Evolutionary conservation across 257 asterid species (phyloP).

Genomic region (Scutellaria baicalensis): DNA sequence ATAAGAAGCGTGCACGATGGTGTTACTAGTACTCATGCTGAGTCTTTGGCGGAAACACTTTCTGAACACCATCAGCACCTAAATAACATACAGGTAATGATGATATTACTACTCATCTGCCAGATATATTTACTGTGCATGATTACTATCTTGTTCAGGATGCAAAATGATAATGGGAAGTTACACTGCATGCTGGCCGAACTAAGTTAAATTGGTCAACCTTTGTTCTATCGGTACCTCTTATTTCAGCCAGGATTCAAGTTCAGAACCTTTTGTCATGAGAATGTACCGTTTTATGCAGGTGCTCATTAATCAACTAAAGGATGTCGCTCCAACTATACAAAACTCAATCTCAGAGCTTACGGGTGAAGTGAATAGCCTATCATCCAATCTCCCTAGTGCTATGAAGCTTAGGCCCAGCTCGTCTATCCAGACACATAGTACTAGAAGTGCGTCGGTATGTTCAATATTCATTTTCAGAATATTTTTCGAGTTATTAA

Average conservation of each 20-base stretch:
- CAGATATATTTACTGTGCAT: neutral
- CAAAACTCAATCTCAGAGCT: conserved; percentile 83
- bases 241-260: neutral
- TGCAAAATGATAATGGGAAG: neutral
- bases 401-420: conserved; percentile 48
- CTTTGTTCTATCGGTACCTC: neutral
- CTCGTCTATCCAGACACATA: conserved; percentile 66
- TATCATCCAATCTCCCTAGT: conserved; percentile 63
- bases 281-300: conserved; percentile 21
- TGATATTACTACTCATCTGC: conserved; percentile 6
- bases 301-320: conserved; percentile 96
- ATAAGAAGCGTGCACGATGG: conserved; percentile 56
- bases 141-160: too few species aligned
- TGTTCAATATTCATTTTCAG: neutral
- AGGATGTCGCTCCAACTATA: conserved; percentile 94
- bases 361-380: conserved; percentile 74
- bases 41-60: conserved; percentile 83
- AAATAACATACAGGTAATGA: conserved; percentile 87
- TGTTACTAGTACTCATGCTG: conserved; percentile 79
- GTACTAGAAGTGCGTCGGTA: conserved; percentile 77
- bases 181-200: neutral
- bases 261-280: neutral
- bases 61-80: conserved; percentile 89
- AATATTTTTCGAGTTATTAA: conserved; percentile 2
- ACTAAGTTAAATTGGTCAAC: too few species aligned